Evolutionary conservation across 192 early-diverging fungal genomes (phyloP), one percentile per base, ranked within the genome.

Genomic region (Podila clonocystis): DNA sequence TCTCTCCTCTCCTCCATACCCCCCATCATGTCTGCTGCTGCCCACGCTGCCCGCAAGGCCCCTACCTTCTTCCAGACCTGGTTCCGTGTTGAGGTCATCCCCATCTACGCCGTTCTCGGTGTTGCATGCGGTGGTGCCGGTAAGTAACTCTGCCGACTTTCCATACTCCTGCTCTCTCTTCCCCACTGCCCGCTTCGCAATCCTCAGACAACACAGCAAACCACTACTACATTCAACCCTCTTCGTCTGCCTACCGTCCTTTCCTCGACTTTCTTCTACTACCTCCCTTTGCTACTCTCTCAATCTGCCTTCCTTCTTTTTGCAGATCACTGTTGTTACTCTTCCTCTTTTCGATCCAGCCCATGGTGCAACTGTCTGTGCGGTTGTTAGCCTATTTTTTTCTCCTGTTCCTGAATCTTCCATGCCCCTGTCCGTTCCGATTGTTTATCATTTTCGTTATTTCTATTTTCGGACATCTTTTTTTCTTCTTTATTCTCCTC

Each of bases 41-140:
- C 84, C 67, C 65, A 82, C 68, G 75, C 85, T 75, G 87, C 85
- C 73, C 86, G 86, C 73, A 88, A 86, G 82, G 74, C 70, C 15
- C 68, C 69, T 52, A 55, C 65, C 33, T 50, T 88, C 64, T 84
- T 83, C 83, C 69, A 67, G 69, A 87, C 85, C 82, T 90, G 88
- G 88, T 90, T 83, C 83, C 76, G 83, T 68, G 65, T 77, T 62
- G 88, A 90, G 80, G 85, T 88, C 73, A 74, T 90, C 71, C 88
- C 88, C 60, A 90, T 90, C 82, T 90, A 90, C 62, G 74, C 70
- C 61, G 83, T 84, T 30, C 74, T 84, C 72, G 87, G 87, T 75
- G 79, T 85, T 68, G 83, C 87, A 70, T 71, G 73, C 50, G 72
- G 67, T 67, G 72, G 72, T 70, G 72, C 72, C 31, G 71, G 71